Evolutionary conservation across 352 stramenopile genomes (phyloP).

Genomic region (Pythium phragmiticola): DNA sequence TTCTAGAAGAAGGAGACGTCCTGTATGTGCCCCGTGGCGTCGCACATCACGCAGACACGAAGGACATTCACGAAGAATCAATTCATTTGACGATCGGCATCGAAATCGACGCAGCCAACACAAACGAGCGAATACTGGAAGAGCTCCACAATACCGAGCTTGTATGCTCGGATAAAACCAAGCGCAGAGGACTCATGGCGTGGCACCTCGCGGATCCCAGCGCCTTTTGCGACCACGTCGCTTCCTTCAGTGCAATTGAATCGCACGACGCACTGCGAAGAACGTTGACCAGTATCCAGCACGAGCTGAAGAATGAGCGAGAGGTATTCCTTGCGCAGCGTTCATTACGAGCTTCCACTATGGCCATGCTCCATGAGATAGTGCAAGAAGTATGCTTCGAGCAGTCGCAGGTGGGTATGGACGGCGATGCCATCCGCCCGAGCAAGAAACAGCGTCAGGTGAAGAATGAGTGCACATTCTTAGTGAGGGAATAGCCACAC

Average conservation of each 20-base stretch:
- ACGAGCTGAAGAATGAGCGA: constrained; percentile 1
- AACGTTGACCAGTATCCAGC: not conserved
- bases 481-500: not conserved
- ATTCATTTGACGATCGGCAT: constrained; percentile 39
- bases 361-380: constrained; percentile 6
- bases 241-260: not conserved
- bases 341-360: not conserved
- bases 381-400: not conserved
- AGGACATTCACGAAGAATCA: constrained; percentile 26
- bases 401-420: not conserved
- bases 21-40: constrained; percentile 37
- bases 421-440: not conserved
- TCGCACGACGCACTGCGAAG: not conserved
- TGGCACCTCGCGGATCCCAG: constrained; percentile 24
- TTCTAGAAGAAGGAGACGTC: constrained; percentile 29
- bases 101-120: constrained; percentile 29
- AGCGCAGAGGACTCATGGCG: constrained; percentile 27
- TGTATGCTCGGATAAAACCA: not conserved
- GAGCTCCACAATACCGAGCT: not conserved
- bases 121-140: constrained; percentile 15
- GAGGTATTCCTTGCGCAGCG: not conserved
- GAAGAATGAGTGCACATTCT: not conserved
- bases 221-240: not conserved
- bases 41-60: constrained; percentile 34
- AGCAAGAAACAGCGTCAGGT: constrained; percentile 2